These are phyloP conservation scores for Amphichorda felina DNA, from an alignment of 2,329 filamentous ascomycete species.

Conservation along the genomic window DNA sequence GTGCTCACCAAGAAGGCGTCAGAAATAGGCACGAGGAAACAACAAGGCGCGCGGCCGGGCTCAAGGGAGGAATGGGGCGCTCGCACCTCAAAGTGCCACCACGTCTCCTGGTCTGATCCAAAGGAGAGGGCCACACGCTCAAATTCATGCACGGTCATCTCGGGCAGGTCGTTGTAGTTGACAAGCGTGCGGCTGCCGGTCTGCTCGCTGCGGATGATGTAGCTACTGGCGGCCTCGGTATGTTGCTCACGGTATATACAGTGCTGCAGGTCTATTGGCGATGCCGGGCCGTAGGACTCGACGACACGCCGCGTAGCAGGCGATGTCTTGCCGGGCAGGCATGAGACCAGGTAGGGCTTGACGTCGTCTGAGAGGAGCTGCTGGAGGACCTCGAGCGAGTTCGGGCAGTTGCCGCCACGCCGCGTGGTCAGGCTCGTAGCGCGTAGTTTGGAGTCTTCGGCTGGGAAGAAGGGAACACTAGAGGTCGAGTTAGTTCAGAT, in stretches of 20 bases:
- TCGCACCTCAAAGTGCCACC: conserved; percentile 62
- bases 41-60: background rate
- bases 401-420: conserved; percentile 62
- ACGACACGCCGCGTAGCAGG: conserved; percentile 37
- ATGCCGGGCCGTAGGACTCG: conserved; percentile 35
- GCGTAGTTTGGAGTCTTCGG: conserved; percentile 62
- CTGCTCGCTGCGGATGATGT: conserved; percentile 50
- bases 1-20: background rate
- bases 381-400: conserved; percentile 58
- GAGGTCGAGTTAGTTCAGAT: conserved; percentile 5
- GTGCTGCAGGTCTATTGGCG: conserved; percentile 33
- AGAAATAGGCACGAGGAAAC: background rate
- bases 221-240: conserved; percentile 51
- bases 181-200: conserved; percentile 57
- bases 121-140: conserved; percentile 25
- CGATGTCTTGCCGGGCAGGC: conserved; percentile 41
- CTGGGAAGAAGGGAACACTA: conserved; percentile 54
- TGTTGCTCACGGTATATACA: conserved; percentile 48
- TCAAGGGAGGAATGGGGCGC: background rate
- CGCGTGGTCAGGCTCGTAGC: conserved; percentile 46
- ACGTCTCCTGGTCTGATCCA: conserved; percentile 25
- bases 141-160: conserved; percentile 57
- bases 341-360: conserved; percentile 32
- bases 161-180: conserved; percentile 54
- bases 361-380: conserved; percentile 30